Percentiles rank a stretch among this genome's conserved stretches.
Conservation (phyloP, 129 eudicot species). For the Saposhnikovia divaricata region DNA sequence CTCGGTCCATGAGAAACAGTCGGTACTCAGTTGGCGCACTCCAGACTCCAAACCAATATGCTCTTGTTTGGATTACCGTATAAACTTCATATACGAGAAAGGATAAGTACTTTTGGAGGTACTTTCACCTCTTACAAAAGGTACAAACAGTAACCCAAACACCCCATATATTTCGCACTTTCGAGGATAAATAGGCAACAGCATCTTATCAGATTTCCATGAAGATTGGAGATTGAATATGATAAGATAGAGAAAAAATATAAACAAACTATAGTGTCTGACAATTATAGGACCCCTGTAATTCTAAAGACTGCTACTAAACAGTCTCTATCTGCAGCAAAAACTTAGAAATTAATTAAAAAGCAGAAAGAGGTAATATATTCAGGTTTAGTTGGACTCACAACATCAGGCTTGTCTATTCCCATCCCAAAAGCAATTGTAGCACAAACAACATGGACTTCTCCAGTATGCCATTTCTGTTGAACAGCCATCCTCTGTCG, state of each 20-base stretch:
- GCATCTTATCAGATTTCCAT: not conserved
- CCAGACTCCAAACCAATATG: not conserved
- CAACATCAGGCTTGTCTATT: conserved; percentile 98
- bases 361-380: not conserved
- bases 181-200: not conserved
- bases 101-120: too few species aligned
- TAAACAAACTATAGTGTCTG: not conserved
- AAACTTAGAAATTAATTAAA: not conserved
- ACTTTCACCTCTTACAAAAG: too few species aligned
- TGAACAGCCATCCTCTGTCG: conserved; percentile 81
- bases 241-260: not conserved
- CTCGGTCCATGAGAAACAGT: not conserved
- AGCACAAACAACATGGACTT: conserved; percentile 92
- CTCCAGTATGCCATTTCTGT: conserved; percentile 88
- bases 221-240: not conserved
- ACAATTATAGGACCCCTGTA: not conserved
- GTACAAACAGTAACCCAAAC: too few species aligned
- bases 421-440: conserved; percentile 99
- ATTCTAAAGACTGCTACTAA: not conserved
- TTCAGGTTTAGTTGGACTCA: conserved; percentile 31
- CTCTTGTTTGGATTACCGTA: too few species aligned
- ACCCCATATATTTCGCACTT: not conserved
- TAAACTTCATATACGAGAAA: too few species aligned
- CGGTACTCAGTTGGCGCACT: not conserved
- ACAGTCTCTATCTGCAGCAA: not conserved